phyloP scores from a whole-genome alignment of 805 yeast genomes.

The Starmera dryadoides region DNA sequence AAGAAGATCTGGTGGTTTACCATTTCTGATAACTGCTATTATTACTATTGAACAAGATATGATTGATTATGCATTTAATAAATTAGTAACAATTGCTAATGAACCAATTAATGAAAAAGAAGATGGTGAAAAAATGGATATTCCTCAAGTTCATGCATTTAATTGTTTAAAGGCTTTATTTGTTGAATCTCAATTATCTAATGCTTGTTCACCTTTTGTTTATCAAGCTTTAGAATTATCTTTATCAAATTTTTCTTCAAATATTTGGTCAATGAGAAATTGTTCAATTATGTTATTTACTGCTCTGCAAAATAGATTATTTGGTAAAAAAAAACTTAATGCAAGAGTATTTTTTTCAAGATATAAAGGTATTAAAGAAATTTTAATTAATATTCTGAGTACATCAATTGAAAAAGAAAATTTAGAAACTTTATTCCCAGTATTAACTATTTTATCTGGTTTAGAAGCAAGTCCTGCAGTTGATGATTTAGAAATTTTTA shows the following conservation, averaged over 20 bases:
- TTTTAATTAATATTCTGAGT: constrained; percentile 38
- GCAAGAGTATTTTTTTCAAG: constrained; percentile 68
- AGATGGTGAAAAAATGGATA: constrained; percentile 50
- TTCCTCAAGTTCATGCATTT: constrained; percentile 92
- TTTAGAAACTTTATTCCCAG: constrained; percentile 65
- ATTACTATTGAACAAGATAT: constrained; percentile 38
- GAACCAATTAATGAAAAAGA: constrained; percentile 38
- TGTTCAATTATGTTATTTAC: constrained; percentile 93
- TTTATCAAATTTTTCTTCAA: constrained; percentile 53
- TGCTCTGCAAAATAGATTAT: constrained; percentile 71
- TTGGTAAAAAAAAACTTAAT: constrained; percentile 51
- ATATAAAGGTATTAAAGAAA: constrained; percentile 43
- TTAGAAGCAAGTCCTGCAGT: constrained; percentile 55
- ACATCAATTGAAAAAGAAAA: constrained; percentile 24
- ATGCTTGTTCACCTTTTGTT: constrained; percentile 40
- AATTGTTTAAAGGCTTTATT: constrained; percentile 76
- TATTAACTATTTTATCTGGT: constrained; percentile 63
- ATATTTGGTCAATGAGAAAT: constrained; percentile 81
- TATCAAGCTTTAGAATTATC: constrained; percentile 56
- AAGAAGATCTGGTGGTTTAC: constrained; percentile 90
- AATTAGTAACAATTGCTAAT: constrained; percentile 48
- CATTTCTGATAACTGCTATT: constrained; percentile 69
- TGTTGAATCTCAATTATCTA: constrained; percentile 61
- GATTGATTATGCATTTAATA: constrained; percentile 41
- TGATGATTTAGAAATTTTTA: constrained; percentile 45